Evolutionary conservation across 352 stramenopile species (phyloP).

Genomic region (Globisporangium nodosum): DNA sequence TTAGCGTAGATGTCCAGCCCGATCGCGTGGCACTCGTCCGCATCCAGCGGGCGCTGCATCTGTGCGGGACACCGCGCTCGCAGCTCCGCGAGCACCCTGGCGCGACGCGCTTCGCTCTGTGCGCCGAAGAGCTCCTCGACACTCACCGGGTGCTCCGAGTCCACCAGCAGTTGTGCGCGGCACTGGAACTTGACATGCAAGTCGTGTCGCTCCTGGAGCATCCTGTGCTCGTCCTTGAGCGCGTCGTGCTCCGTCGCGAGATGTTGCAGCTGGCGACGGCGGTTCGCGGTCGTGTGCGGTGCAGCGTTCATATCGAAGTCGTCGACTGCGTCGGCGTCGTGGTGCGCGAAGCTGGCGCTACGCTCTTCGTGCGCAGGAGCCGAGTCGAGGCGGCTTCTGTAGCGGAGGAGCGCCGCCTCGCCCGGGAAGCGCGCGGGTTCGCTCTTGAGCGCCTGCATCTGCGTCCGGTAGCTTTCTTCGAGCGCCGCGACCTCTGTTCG

Average conservation of each 20-base stretch:
- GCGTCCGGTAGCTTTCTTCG: constrained; percentile 18
- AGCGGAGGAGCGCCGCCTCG: background rate
- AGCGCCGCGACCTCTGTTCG: constrained; percentile 22
- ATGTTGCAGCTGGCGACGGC: constrained; percentile 12
- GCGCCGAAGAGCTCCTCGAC: constrained; percentile 3
- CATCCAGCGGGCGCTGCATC: constrained; percentile 20
- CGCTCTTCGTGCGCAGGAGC: background rate
- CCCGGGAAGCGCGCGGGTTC: background rate
- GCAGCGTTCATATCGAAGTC: background rate
- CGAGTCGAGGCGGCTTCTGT: background rate
- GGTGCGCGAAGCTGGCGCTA: background rate
- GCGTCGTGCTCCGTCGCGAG: constrained; percentile 14
- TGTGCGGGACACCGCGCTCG: constrained; percentile 6
- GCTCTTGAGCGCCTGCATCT: constrained; percentile 14
- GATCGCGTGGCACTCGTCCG: constrained; percentile 27
- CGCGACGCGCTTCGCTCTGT: constrained; percentile 6
- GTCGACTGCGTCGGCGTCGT: background rate
- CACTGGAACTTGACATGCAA: constrained; percentile 23
- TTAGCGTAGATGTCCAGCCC: constrained; percentile 21
- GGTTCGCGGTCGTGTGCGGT: background rate
- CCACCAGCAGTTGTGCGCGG: constrained; percentile 18
- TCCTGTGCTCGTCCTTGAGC: constrained; percentile 20
- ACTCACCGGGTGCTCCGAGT: constrained; percentile 4
- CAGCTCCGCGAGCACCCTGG: constrained; percentile 4
- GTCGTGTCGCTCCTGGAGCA: constrained; percentile 14